Evolutionary conservation across 2,329 filamentous ascomycete genomes (phyloP), one percentile per base, ranked within the genome.

Genomic region (Colletotrichum noveboracense): DNA sequence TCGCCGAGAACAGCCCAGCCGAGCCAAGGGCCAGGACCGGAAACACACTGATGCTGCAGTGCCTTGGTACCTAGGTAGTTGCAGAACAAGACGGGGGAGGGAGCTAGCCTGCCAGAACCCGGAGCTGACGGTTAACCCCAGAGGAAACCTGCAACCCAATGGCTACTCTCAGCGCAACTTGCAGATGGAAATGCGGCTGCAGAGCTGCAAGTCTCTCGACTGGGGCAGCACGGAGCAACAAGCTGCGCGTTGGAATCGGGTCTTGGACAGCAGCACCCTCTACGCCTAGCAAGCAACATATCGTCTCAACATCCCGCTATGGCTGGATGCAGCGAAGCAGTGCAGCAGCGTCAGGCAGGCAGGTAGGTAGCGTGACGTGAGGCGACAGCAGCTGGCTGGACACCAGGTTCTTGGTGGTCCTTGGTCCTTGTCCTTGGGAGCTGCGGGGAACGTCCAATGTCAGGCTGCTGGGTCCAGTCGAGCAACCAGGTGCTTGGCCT

Each of bases 171-270:
- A n/a, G 65, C 52, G 24, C 34, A 10, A 61, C 9, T 61, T 36
- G 30, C 60, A 71, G 30, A 32, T 62, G n/a, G 43, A 48, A 3
- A 21, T 48, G 43, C 43, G 18, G 43, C 21, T 48, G 43, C 43
- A 48, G 43, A 48, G 10, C 43, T 34, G 36, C 56, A 24, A 26
- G n/a, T 56, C 38, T 36, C 24, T 71, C 48, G 18, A 56, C 34
- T 66, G 62, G 55, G 61, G 43, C 43, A 48, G n/a, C 43, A 61
- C 73, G 73, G 73, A 75, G 43, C 64, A 73, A 32, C 56, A 75
- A 28, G 34, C 56, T 73, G 73, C 70, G 73, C 32, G 73, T 28
- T n/a, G 64, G 48, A 69, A 75, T 69, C 48, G 70, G 69, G 55
- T 72, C 36, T 71, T 38, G 24, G 58, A 69, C 52, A 66, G 60